These are phyloP conservation scores for Prunus campanulata DNA, from an alignment of 306 rosid species.

Conservation along the genomic window DNA sequence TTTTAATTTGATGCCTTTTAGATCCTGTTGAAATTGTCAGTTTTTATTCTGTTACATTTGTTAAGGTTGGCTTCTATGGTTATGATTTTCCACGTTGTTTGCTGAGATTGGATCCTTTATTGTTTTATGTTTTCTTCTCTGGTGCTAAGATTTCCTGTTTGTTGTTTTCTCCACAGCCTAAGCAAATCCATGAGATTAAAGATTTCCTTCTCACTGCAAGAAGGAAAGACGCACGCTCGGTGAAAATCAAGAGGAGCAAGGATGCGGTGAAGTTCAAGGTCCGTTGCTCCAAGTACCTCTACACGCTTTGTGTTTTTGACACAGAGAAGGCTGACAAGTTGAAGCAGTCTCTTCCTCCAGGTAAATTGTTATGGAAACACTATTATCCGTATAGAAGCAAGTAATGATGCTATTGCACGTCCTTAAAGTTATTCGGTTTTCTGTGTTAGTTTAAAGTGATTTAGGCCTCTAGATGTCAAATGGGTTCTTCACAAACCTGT, in stretches of 20 bases:
- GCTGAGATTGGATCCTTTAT: no score
- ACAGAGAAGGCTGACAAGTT: conserved; percentile 49
- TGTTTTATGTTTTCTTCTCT: neutral
- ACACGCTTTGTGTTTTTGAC: conserved; percentile 52
- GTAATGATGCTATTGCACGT: neutral
- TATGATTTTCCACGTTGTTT: no score
- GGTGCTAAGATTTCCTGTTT: neutral
- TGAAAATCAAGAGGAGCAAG: conserved; percentile 45
- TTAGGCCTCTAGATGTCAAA: neutral
- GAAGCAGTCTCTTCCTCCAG: conserved; percentile 58
- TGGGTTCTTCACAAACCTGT: neutral
- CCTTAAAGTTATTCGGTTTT: neutral
- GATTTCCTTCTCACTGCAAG: conserved; percentile 58
- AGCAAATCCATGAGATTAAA: conserved; percentile 56
- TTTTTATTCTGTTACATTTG: neutral
- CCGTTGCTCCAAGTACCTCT: conserved; percentile 49
- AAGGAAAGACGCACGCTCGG: conserved; percentile 59
- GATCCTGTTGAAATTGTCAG: no score
- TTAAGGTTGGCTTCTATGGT: neutral
- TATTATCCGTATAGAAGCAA: neutral
- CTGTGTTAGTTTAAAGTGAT: neutral
- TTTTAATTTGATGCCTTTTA: no score
- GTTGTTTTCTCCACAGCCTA: conserved; percentile 29
- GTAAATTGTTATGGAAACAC: conserved; percentile 10
- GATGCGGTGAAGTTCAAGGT: conserved; percentile 54